Evolutionary conservation across 139 green algal genomes (phyloP).

Genomic region (Asterochloris erici): DNA sequence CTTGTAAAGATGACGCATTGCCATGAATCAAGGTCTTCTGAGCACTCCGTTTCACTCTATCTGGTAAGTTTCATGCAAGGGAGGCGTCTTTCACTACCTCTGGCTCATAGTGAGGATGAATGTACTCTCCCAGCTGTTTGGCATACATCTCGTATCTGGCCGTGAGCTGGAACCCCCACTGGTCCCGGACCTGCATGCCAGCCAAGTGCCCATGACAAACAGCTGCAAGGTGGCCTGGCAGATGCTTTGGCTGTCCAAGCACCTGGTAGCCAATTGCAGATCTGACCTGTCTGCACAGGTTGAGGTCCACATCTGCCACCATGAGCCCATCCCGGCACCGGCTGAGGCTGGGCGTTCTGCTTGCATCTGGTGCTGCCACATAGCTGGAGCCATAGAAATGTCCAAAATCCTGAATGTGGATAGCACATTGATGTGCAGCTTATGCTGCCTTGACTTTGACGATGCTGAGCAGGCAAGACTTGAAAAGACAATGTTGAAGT

Average conservation of each 20-base stretch:
- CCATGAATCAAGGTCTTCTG: no score
- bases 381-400: slow-evolving; percentile 94
- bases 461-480: no score
- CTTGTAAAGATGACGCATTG: no score
- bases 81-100: slow-evolving; percentile 68
- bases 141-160: slow-evolving; percentile 91
- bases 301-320: slow-evolving; percentile 88
- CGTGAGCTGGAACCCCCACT: slow-evolving; percentile 94
- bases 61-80: no score
- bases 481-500: no score
- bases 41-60: no score
- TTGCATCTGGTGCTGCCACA: slow-evolving; percentile 89
- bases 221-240: not conserved
- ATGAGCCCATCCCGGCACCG: slow-evolving; percentile 83
- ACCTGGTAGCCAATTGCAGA: not conserved
- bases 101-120: slow-evolving; percentile 68
- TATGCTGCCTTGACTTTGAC: not conserved
- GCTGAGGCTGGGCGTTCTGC: slow-evolving; percentile 67
- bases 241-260: not conserved
- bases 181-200: slow-evolving; percentile 76
- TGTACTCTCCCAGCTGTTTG: slow-evolving; percentile 67
- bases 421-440: not conserved
- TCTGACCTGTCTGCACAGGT: slow-evolving; percentile 67
- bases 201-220: not conserved
- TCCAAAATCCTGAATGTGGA: slow-evolving; percentile 63